Evolutionary conservation across 2,329 filamentous ascomycete species (phyloP).

Genomic region (Pyricularia pennisetigena): DNA sequence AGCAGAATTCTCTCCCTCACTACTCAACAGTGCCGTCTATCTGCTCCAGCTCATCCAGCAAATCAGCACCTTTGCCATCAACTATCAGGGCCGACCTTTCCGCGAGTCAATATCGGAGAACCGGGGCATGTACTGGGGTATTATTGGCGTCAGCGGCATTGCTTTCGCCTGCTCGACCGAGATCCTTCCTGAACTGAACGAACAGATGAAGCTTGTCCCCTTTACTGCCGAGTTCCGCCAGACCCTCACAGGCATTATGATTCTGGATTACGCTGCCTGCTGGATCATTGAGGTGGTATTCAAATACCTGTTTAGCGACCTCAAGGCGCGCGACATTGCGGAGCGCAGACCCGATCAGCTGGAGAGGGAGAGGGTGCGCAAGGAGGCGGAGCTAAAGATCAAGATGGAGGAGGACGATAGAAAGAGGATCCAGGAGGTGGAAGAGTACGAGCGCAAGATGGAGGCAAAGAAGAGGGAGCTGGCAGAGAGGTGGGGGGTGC

Average conservation of each 20-base stretch:
- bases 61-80: constrained; percentile 97
- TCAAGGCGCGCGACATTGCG: constrained; percentile 88
- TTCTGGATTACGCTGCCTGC: constrained; percentile 78
- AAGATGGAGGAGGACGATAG: constrained; percentile 42
- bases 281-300: constrained; percentile 79
- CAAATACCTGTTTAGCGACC: constrained; percentile 83
- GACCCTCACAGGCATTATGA: constrained; percentile 76
- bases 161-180: constrained; percentile 94
- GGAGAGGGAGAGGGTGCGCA: constrained; percentile 61
- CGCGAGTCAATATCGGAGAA: constrained; percentile 93
- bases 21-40: constrained; percentile 95
- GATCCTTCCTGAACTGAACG: constrained; percentile 89
- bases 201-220: constrained; percentile 83
- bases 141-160: constrained; percentile 78
- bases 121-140: constrained; percentile 95
- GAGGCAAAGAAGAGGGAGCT: constrained; percentile 39
- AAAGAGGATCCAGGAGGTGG: constrained; percentile 43
- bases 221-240: constrained; percentile 95
- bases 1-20: constrained; percentile 84
- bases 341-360: constrained; percentile 79
- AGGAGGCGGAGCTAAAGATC: constrained; percentile 42
- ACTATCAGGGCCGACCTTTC: constrained; percentile 98
- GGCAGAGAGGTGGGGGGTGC: constrained; percentile 31
- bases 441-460: constrained; percentile 49
- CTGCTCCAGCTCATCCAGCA: constrained; percentile 97